A percentile compares a stretch with the other conserved stretches of the same genome.
phyloP scores from a whole-genome alignment of 257 asterid species.

The Salvia splendens region DNA sequence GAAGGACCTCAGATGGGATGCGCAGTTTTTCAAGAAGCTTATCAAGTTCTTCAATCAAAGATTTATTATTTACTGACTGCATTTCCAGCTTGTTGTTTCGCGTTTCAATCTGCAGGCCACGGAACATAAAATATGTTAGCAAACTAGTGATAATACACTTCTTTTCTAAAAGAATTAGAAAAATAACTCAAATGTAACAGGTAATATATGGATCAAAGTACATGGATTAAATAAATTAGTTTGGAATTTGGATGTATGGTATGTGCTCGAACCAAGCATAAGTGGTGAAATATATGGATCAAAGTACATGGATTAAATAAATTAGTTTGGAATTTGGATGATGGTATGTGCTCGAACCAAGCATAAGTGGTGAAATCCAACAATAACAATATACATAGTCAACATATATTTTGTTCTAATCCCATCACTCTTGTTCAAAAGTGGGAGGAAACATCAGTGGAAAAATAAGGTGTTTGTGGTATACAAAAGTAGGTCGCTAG shows the following conservation, averaged over 20 bases:
- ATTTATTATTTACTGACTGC: conserved; percentile 93
- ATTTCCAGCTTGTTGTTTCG: conserved; percentile 97
- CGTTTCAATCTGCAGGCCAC: conserved; percentile 80
- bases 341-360: background rate
- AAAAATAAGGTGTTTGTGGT: conserved; percentile 11
- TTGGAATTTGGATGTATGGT: conserved; percentile 1
- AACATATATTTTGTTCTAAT: conserved; percentile 19
- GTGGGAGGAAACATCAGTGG: conserved; percentile 20
- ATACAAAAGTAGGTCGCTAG: conserved; percentile 9
- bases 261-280: background rate
- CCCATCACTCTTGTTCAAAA: conserved; percentile 23
- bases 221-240: conserved; percentile 20
- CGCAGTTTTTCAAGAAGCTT: conserved; percentile 85
- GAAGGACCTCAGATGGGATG: conserved; percentile 87
- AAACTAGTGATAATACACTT: conserved; percentile 27
- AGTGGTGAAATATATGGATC: background rate
- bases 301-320: conserved; percentile 19
- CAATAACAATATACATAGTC: background rate
- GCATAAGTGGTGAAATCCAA: too few relatives aligned
- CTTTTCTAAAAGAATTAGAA: conserved; percentile 11
- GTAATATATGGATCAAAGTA: conserved; percentile 22
- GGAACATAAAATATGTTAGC: conserved; percentile 34
- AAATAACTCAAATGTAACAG: conserved; percentile 23
- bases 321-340: conserved; percentile 16
- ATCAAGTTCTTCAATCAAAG: conserved; percentile 90